These are phyloP conservation scores for Nannochloris sp. DNA, from an alignment of 139 green algal genomes.

Conservation along the genomic window DNA sequence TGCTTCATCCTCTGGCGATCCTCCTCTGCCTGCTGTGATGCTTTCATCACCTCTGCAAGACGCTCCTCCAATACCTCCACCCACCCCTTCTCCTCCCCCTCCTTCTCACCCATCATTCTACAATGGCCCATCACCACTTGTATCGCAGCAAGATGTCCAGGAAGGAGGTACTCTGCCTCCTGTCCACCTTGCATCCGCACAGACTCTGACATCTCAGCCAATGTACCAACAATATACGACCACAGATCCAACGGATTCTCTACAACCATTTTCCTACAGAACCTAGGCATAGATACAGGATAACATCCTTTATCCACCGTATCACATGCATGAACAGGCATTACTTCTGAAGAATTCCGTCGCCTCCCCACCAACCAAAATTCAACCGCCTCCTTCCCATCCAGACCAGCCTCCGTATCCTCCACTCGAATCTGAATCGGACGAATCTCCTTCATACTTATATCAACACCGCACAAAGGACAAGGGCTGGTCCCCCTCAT, in stretches of 20 bases:
- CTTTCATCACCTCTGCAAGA: too few species aligned
- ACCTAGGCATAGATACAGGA: background rate
- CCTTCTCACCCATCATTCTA: too few species aligned
- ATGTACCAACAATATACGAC: background rate
- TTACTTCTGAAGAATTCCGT: background rate
- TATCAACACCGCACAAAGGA: constrained; percentile 28
- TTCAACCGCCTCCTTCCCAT: too few species aligned
- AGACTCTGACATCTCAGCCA: background rate
- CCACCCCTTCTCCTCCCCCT: too few species aligned
- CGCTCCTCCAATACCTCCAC: too few species aligned
- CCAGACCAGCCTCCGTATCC: background rate
- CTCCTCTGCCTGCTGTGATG: too few species aligned
- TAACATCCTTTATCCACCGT: background rate
- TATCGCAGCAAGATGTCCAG: background rate
- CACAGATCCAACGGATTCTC: background rate
- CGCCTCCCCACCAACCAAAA: too few species aligned
- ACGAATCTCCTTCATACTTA: constrained; percentile 1
- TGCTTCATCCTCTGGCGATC: too few species aligned
- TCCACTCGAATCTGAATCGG: background rate
- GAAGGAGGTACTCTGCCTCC: background rate
- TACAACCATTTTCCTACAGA: background rate
- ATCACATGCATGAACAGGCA: background rate
- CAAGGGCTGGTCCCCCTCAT: constrained; percentile 37
- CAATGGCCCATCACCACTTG: too few species aligned
- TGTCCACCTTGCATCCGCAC: background rate